Base-by-base conservation (phyloP, 2,329 filamentous ascomycete genomes). In the Cladophialophora bantiana region DNA sequence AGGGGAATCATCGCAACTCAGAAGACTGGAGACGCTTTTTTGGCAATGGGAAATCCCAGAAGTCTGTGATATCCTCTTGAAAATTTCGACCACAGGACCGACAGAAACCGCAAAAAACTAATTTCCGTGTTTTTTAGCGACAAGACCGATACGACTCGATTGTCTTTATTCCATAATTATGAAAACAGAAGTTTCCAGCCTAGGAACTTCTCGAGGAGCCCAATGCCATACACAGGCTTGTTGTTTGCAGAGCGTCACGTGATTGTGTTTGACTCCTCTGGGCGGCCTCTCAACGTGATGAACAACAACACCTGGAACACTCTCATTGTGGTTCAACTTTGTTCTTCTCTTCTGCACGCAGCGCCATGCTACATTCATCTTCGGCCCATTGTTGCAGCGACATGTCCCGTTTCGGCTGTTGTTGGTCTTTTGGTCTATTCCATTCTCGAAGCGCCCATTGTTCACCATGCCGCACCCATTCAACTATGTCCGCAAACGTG, bases 21-120 rank as follows among this genome's bases (percentile, higher is more conserved):
- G 66, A 66, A 60, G 68, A 70, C 38, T 70, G 65, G 68, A 68
- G 64, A 59, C 65, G 57, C 13, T 70, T 70, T 54, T 68, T 70
- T 55, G 64, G 68, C 40, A 62, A 62, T 38, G 66, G 34, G 45
- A 59, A 36, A 40, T 36, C 13, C 13, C 59, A 40, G 10, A 50
- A 53, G 35, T 40, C 58, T 7, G 18, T 36, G 4, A n/a, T 20
- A 5, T 38, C 65, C 1, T 42, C 52, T 9, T 64, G 48, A 59
- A 36, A 26, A 15, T 42, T 56, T 45, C 26, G 2, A 48, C 4
- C 31, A 18, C 13, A n/a, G 26, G 60, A 56, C 36, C 52, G 35
- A 48, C 52, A 55, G 60, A 45, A 31, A 42, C 62, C 48, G 20
- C 12, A 35, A 6, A 56, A 36, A 38, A 62, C 50, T 35, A 31